A percentile compares a stretch with the other conserved stretches of the same genome.
Evolutionary conservation across 1,284 basidiomycete genomes (phyloP).

Genomic region (Abortiporus biennis): DNA sequence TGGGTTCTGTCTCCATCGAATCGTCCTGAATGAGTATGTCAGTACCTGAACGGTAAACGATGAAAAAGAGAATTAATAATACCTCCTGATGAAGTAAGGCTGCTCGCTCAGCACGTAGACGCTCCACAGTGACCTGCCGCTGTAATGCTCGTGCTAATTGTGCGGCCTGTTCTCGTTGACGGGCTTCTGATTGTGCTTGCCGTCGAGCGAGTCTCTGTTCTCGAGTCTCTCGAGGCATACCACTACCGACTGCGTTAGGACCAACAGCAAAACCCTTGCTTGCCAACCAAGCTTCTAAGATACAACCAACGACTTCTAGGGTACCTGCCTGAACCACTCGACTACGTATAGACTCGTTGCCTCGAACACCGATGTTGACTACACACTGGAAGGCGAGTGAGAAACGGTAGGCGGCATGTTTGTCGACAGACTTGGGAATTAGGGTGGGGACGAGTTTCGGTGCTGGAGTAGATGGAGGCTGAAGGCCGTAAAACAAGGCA

Average conservation of each 20-base stretch:
- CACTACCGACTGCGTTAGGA: conserved; percentile 55
- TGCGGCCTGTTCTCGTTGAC: conserved; percentile 52
- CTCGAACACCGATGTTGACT: conserved; percentile 96
- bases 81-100: conserved; percentile 17
- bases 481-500: conserved; percentile 66
- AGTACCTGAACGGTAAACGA: conserved; percentile 4
- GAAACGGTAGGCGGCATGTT: conserved; percentile 82
- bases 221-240: conserved; percentile 62
- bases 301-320: conserved; percentile 90
- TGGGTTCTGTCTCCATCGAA: conserved; percentile 21
- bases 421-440: conserved; percentile 69
- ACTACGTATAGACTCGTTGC: conserved; percentile 88
- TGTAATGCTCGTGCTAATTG: conserved; percentile 53
- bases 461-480: conserved; percentile 49
- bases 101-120: conserved; percentile 10
- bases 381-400: conserved; percentile 95
- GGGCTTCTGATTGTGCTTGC: conserved; percentile 44
- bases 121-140: conserved; percentile 35
- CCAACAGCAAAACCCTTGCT: conserved; percentile 78
- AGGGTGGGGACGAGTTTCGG: conserved; percentile 50
- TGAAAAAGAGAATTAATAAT: conserved; percentile 8
- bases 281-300: conserved; percentile 89
- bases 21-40: conserved; percentile 18
- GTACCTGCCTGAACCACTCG: conserved; percentile 96
- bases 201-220: conserved; percentile 62